Base-by-base conservation (phyloP, 768 basidiomycete genomes). In the Psilocybe tampanensis region DNA sequence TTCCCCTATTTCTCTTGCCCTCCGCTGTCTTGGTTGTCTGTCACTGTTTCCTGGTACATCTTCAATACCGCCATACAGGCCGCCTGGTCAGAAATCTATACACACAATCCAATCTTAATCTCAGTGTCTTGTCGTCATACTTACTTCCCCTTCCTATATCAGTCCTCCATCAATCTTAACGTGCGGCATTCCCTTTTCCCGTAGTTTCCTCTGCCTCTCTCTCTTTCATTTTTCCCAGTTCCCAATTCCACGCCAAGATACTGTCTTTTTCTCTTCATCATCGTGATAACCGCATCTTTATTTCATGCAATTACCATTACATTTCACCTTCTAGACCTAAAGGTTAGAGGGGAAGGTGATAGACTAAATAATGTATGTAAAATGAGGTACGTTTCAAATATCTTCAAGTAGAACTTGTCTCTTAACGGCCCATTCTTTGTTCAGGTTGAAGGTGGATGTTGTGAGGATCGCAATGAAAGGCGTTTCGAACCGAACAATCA, bases 51-150 rank as follows among this genome's bases (percentile, higher is more conserved):
- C 59, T 62, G 58, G 44, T 48, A 58, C 64, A 62, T 61, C 58
- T 65, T 61, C 65, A 61, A 60, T 60, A 55, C 60, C 60, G 60
- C 56, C 56, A 63, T 60, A 56, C 53, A 51, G 54, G 61, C 47
- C 53, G 52, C 59, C 56, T 55, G 50, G 60, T 55, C 66, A 57
- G 47, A 45, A 66, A 68, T 65, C 62, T 66, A 66, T 61, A 63
- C 58, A 44, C 58, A 60, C 47, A 56, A 58, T 47, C 36, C 55
- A 63, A 55, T 55, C 61, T 64, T 66, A 63, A 64, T 65, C 52
- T 58, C 58, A 59, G 29, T 64, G 42, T 61, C 47, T 51, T 54
- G 42, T 54, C 51, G 33, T 43, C 60, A 44, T 66, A 66, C 66
- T 66, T 61, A 66, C 63, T 60, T 64, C 49, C 59, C 36, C 54